Evolutionary conservation across 345 rosid genomes (phyloP), one percentile per base, ranked within the genome.

Genomic region (Mercurialis annua): DNA sequence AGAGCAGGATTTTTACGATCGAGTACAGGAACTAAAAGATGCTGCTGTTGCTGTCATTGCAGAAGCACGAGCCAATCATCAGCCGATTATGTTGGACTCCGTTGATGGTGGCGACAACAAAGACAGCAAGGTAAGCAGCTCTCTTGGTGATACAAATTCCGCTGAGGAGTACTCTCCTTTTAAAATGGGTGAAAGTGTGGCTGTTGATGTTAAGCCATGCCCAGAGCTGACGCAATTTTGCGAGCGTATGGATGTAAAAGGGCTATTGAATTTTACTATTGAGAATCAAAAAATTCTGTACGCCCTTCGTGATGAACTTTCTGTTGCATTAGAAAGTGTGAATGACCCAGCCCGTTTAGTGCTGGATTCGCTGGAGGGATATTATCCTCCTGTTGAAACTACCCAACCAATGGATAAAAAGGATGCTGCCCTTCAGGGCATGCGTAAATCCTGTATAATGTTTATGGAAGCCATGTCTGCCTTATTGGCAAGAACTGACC

Each of bases 181-280:
- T 75, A 77, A 75, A 64, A 65, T 30, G 23, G 70, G 69, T 31
- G 82, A 82, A 74, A 70, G 70, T 21, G 66, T 76, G 82, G 73
- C 69, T 72, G 70, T 54, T 54, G 78, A 73, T 69, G 78, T 74
- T 63, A 76, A 80, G 82, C 79, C 84, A 69, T 76, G 75, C 59
- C 84, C 74, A 63, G 84, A 84, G 78, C 75, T 86, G 44, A 74
- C 64, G 21, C 77, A 77, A 72, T 79, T 82, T 76, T 86, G 91
- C 68, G 69, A 82, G 84, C 82, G 82, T 81, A 86, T 84, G 91
- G 88, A 86, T 79, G 78, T 84, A 64, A 75, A 80, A 64, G 91
- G 88, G 62, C 85, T 84, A 66, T 77, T 77, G 67, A 78, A 62
- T 67, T 86, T 75, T 71, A 43, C 69, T 50, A 47, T 74, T 77